Conservation (phyloP, 2,329 filamentous ascomycete genomes). For the Colletotrichum brevisporum region DNA sequence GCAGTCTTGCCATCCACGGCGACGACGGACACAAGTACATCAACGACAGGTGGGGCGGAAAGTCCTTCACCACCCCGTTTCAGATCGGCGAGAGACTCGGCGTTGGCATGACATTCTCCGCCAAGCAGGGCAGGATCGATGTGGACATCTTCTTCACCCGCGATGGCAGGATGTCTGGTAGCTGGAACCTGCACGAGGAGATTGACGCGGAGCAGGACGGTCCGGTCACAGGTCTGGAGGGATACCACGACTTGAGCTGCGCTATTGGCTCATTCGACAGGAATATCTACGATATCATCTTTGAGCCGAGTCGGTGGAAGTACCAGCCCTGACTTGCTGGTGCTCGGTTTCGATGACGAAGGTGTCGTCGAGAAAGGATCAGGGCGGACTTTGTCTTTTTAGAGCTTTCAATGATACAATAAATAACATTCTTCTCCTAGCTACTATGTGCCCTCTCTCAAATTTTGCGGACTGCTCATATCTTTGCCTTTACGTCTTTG, state of each 20-base stretch:
- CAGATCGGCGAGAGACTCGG: slow-evolving; percentile 76
- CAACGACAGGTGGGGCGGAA: slow-evolving; percentile 82
- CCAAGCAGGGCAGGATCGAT: slow-evolving; percentile 56
- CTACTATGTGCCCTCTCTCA: not conserved
- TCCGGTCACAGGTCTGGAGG: slow-evolving; percentile 77
- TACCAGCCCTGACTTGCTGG: slow-evolving; percentile 52
- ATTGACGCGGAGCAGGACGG: slow-evolving; percentile 73
- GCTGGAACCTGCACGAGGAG: slow-evolving; percentile 84
- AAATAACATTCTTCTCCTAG: not conserved
- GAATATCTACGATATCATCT: slow-evolving; percentile 77
- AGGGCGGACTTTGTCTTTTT: not conserved
- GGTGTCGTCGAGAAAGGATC: not conserved
- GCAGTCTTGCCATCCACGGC: slow-evolving; percentile 80
- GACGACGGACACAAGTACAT: slow-evolving; percentile 84
- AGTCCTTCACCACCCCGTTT: slow-evolving; percentile 76
- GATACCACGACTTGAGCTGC: slow-evolving; percentile 78
- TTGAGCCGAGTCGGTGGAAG: slow-evolving; percentile 72
- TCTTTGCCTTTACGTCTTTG: slow-evolving; percentile 49
- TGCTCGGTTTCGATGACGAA: no score
- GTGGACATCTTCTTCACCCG: slow-evolving; percentile 79
- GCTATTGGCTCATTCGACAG: slow-evolving; percentile 79
- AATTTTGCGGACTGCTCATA: slow-evolving; percentile 23
- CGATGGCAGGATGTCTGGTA: slow-evolving; percentile 70
- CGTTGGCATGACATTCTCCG: slow-evolving; percentile 76
- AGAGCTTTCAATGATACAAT: not conserved